Conservation (phyloP, 2,329 filamentous ascomycete species). For the Aaosphaeria arxii region DNA sequence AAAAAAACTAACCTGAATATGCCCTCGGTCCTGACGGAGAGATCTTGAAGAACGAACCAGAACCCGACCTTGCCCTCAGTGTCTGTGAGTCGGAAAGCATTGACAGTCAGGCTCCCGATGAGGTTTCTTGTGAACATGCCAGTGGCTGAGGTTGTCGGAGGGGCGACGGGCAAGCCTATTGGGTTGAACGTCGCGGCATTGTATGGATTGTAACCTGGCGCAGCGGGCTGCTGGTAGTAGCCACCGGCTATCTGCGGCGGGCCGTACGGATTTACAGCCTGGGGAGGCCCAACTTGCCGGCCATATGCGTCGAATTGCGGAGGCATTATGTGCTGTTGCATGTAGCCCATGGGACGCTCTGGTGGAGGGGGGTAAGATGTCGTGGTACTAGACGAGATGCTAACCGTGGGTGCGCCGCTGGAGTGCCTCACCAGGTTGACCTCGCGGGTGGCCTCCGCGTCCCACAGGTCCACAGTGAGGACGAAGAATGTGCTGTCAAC, state of each 20-base stretch:
- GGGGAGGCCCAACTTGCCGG: constrained; percentile 23
- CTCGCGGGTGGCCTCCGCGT: constrained; percentile 57
- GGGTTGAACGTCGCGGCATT: constrained; percentile 4
- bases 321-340: constrained; percentile 10
- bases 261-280: constrained; percentile 5
- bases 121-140: constrained; percentile 95
- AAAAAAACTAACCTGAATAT: constrained; percentile 69
- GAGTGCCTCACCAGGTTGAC: constrained; percentile 68
- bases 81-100: constrained; percentile 80
- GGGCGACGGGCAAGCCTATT: constrained; percentile 13
- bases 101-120: constrained; percentile 87
- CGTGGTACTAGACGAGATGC: constrained; percentile 76
- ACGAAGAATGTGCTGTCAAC: constrained; percentile 68
- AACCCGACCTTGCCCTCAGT: constrained; percentile 78
- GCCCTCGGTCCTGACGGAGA: constrained; percentile 91
- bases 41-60: constrained; percentile 95
- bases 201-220: constrained; percentile 2
- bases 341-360: constrained; percentile 29
- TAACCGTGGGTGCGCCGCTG: constrained; percentile 60
- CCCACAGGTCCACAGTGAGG: constrained; percentile 68
- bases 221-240: constrained; percentile 16
- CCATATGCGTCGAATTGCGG: constrained; percentile 41
- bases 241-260: constrained; percentile 4
- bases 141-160: constrained; percentile 51
- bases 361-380: constrained; percentile 67